Conservation (phyloP, 768 basidiomycete genomes). For the Amanita rubescens region DNA sequence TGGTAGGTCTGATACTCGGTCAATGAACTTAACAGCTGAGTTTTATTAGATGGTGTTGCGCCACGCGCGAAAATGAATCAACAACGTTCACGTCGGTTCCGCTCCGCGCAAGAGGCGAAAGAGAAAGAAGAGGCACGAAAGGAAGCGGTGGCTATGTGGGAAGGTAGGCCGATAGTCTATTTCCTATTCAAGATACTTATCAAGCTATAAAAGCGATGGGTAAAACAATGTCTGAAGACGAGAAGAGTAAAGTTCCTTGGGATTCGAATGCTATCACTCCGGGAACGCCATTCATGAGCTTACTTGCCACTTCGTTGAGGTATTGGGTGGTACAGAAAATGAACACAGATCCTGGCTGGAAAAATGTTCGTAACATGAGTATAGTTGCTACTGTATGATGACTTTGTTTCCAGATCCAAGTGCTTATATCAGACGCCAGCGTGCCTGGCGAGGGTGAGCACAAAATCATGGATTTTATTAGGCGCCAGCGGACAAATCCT, state of each 20-base stretch:
- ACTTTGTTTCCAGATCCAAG: conserved; percentile 59
- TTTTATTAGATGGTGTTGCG: conserved; percentile 78
- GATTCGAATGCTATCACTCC: conserved; percentile 99
- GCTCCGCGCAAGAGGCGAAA: conserved; percentile 89
- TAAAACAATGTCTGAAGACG: conserved; percentile 73
- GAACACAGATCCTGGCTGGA: conserved; percentile 95
- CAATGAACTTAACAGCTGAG: background rate
- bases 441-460: conserved; percentile 99
- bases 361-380: conserved; percentile 48
- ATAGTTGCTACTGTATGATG: background rate
- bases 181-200: conserved; percentile 1
- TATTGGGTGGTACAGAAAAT: conserved; percentile 97
- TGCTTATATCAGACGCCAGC: conserved; percentile 93
- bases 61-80: conserved; percentile 99
- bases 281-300: conserved; percentile 96
- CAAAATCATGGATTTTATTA: conserved; percentile 99
- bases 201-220: conserved; percentile 71
- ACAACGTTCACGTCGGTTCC: conserved; percentile 93
- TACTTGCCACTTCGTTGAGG: conserved; percentile 79
- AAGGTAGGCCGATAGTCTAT: conserved; percentile 43
- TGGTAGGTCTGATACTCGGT: conserved; percentile 42
- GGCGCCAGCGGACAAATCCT: conserved; percentile 78
- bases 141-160: conserved; percentile 79
- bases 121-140: conserved; percentile 86
- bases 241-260: conserved; percentile 83